phyloP scores from a whole-genome alignment of 139 green algal species.

The Picochlorum sp. region DNA sequence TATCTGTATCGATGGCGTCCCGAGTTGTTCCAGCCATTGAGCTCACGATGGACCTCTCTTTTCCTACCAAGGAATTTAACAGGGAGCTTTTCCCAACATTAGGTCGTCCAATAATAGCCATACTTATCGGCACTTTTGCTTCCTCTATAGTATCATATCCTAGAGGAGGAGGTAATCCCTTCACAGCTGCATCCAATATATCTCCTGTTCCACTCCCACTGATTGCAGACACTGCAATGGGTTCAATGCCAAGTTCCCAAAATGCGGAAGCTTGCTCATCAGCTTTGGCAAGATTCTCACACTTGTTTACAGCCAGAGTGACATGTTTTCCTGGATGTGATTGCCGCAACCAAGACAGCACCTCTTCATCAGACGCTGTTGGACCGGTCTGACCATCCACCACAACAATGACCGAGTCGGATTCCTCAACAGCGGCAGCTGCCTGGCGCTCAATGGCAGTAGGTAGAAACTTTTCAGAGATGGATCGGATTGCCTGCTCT shows the following conservation, averaged over 20 bases:
- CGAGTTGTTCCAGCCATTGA: conserved; percentile 86
- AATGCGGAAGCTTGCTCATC: conserved; percentile 80
- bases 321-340: conserved; percentile 69
- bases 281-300: conserved; percentile 70
- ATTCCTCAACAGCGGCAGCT: conserved; percentile 78
- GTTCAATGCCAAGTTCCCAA: conserved; percentile 77
- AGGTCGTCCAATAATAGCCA: conserved; percentile 92
- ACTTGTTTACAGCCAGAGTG: conserved; percentile 97
- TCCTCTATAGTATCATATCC: not conserved
- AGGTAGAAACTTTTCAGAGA: conserved; percentile 58
- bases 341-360: conserved; percentile 79
- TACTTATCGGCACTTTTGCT: conserved; percentile 36
- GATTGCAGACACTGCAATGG: conserved; percentile 83
- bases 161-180: conserved; percentile 12
- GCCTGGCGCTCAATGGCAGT: conserved; percentile 83
- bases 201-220: conserved; percentile 37
- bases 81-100: conserved; percentile 95
- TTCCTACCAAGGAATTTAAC: conserved; percentile 80
- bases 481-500: conserved; percentile 41
- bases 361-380: conserved; percentile 73
- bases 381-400: conserved; percentile 82
- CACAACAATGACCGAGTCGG: conserved; percentile 75
- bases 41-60: conserved; percentile 87
- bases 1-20: conserved; percentile 84
- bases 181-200: conserved; percentile 3